Evolutionary conservation across 495 filamentous ascomycete genomes (phyloP), one percentile per base, ranked within the genome.

Genomic region (Hypoxylon subgilvum): DNA sequence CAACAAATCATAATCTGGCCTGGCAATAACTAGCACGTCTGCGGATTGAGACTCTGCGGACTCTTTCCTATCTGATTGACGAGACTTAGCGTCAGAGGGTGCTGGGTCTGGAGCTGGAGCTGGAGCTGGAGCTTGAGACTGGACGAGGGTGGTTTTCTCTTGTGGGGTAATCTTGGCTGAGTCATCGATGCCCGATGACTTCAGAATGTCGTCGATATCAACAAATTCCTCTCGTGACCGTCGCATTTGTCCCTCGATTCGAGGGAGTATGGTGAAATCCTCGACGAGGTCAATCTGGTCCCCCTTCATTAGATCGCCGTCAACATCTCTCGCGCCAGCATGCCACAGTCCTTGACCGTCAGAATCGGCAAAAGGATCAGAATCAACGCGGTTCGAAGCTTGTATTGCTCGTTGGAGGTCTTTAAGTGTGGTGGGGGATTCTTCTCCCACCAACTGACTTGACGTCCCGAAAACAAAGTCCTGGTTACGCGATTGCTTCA

Each of bases 401-500:
- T 76, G 76, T 52, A 93, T 86, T 13, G 89, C 88, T 61, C 81
- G 71, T 50, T 92, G 89, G 27, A 88, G 74, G 42, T 92, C 83
- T 43, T 82, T 79, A 3, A 92, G 74, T 4, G 84, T 79, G 2
- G 79, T 77, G 2, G 89, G 88, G 0, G 90, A 90, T 42, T 91
- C 85, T 30, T 90, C 88, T 46, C 79, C 78, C 40, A 88, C 88
- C 13, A 97, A 74, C 69, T 97, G 93, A 71, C 92, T 96, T 13
- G 88, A 95, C 1, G 91, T 96, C 12, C 92, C 93, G 70, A 97
- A 97, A 1, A 96, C 72, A 57, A 96, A 86, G 56, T 92, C 86
- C 67, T 96, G 93, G 5, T 82, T 75, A 3, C 85, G 76, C n/a
- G 88, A 73, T 56, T 85, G 79, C 53, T 83, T 83, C 35, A 84